Conservation (phyloP, 192 early-diverging fungal genomes). For the Coemansia sp. region DNA sequence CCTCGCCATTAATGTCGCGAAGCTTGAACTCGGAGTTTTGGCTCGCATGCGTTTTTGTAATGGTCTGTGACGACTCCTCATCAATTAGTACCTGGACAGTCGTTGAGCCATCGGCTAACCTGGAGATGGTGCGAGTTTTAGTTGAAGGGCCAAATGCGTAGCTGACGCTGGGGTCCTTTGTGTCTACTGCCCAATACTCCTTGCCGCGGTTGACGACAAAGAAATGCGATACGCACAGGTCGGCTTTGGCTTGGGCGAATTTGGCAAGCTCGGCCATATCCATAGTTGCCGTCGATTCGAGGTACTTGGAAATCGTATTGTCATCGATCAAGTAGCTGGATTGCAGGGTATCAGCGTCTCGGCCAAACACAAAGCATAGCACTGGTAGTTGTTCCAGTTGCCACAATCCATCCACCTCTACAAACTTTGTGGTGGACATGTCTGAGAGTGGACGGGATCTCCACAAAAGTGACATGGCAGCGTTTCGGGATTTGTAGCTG, state of each 20-base stretch:
- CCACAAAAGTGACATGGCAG: conserved; percentile 8
- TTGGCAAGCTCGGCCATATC: background rate
- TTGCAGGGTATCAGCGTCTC: background rate
- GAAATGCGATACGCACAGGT: conserved; percentile 5
- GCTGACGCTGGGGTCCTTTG: background rate
- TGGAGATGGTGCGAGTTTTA: conserved; percentile 3
- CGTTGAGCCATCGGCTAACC: background rate
- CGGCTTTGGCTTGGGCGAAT: background rate
- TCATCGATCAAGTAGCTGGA: conserved; percentile 4
- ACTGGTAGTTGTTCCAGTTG: conserved; percentile 1
- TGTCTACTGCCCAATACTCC: conserved; percentile 4
- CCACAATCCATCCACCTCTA: background rate
- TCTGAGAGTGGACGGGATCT: background rate
- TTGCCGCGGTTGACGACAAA: conserved; percentile 12
- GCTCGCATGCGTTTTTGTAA: background rate
- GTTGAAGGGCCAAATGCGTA: background rate
- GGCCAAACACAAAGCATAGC: conserved; percentile 8
- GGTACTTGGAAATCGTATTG: conserved; percentile 11
- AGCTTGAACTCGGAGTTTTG: background rate
- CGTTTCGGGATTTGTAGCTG: conserved; percentile 13
- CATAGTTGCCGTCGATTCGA: background rate
- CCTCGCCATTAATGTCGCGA: conserved; percentile 4
- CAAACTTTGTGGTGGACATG: background rate
- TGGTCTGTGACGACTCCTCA: background rate
- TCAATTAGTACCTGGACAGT: background rate